Evolutionary conservation across 805 yeast genomes (phyloP).

Genomic region (Suhomyces emberorum): DNA sequence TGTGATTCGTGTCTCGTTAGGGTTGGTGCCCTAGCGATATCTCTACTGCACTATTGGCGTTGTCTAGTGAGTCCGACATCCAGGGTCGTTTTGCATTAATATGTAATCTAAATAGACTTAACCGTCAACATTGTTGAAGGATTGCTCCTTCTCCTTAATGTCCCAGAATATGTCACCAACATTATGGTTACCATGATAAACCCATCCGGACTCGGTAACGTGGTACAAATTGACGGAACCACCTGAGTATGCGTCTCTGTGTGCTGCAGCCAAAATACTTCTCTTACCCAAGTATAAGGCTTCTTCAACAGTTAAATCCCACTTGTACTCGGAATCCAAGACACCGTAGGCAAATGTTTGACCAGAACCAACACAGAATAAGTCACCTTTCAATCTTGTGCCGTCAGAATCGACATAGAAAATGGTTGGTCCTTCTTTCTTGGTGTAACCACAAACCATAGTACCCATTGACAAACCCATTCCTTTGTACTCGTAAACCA

Average conservation of each 20-base stretch:
- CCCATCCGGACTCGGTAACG: constrained; percentile 93
- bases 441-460: constrained; percentile 96
- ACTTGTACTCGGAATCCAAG: constrained; percentile 82
- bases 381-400: constrained; percentile 87
- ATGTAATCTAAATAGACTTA: constrained; percentile 14
- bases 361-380: constrained; percentile 98
- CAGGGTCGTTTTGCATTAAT: background rate
- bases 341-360: constrained; percentile 99
- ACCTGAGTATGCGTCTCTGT: constrained; percentile 97
- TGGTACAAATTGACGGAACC: constrained; percentile 93
- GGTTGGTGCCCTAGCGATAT: constrained; percentile 8
- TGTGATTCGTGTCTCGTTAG: constrained; percentile 1
- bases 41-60: background rate
- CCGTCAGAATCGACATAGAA: constrained; percentile 98
- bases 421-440: constrained; percentile 92
- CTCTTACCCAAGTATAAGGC: constrained; percentile 93
- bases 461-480: constrained; percentile 99
- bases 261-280: constrained; percentile 95
- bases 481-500: constrained; percentile 92
- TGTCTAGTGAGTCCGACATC: too few relatives aligned
- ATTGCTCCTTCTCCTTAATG: constrained; percentile 79
- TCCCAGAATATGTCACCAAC: constrained; percentile 92
- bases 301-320: constrained; percentile 92
- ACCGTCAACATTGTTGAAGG: constrained; percentile 77
- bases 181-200: constrained; percentile 90